phyloP scores from a whole-genome alignment of 495 filamentous ascomycete genomes.

The Aspergillus conjunctus region DNA sequence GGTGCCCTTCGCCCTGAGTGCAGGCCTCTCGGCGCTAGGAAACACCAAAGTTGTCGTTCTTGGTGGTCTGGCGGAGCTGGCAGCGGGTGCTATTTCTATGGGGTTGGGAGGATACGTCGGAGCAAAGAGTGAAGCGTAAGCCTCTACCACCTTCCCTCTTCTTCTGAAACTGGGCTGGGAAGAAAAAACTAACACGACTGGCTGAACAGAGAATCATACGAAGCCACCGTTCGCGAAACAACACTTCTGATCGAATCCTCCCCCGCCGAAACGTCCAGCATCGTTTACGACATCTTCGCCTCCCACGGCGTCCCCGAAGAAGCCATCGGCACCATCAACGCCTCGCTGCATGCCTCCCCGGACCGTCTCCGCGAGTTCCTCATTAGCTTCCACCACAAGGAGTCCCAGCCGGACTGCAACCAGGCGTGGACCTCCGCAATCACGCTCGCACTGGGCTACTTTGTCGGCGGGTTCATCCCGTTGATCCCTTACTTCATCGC shows the following conservation, averaged over 20 bases:
- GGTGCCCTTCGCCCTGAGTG: slow-evolving; percentile 59
- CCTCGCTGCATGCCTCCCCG: slow-evolving; percentile 47
- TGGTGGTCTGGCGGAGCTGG: slow-evolving; percentile 57
- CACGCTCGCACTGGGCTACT: slow-evolving; percentile 70
- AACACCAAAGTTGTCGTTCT: slow-evolving; percentile 57
- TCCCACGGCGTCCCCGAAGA: slow-evolving; percentile 50
- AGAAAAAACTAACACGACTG: not conserved
- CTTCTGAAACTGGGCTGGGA: not conserved
- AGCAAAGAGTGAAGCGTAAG: slow-evolving; percentile 68
- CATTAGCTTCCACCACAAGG: slow-evolving; percentile 57
- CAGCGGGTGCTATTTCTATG: slow-evolving; percentile 60
- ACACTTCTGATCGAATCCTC: slow-evolving; percentile 42
- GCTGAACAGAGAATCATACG: slow-evolving; percentile 48
- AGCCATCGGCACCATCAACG: slow-evolving; percentile 46
- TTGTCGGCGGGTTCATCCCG: slow-evolving; percentile 71
- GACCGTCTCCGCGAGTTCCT: slow-evolving; percentile 58
- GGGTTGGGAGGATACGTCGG: slow-evolving; percentile 63
- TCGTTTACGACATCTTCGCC: slow-evolving; percentile 54
- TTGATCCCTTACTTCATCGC: slow-evolving; percentile 75
- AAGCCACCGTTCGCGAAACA: slow-evolving; percentile 49
- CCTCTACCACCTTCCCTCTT: slow-evolving; percentile 13
- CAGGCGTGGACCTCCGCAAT: slow-evolving; percentile 60
- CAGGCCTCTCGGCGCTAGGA: slow-evolving; percentile 55
- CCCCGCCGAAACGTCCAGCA: slow-evolving; percentile 39
- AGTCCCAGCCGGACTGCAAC: slow-evolving; percentile 51